Evolutionary conservation across 352 stramenopile species (phyloP), one percentile per base, ranked within the genome.

Genomic region (Phytophthora podocarpi): DNA sequence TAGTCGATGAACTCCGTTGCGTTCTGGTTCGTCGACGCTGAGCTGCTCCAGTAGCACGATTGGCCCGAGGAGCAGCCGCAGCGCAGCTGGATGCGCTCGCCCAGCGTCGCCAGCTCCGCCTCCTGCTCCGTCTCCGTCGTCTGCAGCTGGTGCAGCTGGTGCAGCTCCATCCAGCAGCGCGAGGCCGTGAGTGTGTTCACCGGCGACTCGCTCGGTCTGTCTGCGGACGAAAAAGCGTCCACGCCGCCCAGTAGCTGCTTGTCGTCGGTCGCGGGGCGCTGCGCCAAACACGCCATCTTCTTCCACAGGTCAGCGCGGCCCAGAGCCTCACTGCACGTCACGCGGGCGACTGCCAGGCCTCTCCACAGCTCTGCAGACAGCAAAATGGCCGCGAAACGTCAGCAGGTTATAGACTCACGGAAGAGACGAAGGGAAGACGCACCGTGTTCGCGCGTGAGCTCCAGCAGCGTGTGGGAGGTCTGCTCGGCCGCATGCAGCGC

Each of bases 11-110:
- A 93, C 30, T 95, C 85, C 0, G 43, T 63, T 4, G 84, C 78
- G 54, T 89, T 67, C 54, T 78, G 63, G 37, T 86, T 64, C 8
- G 70, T 72, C 3, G 85, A 93, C 12, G 82, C 78, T 32, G 82
- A 90, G 61, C 85, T 93, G 77, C 86, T 95, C 86, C 86, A 95
- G 63, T 93, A 95, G 73, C 86, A 95, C 32, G 80, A 89, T 36
- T 79, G 78, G 2, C 80, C 82, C 4, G 70, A 76, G 4, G 82
- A 91, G 60, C 86, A 95, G 20, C 86, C 84, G 53, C 86, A 94
- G 28, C 72, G 70, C 27, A 78, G 59, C 59, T 90, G 82, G n/a
- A 85, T 75, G 11, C 79, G 76, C 40, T 89, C 78, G 12, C 76
- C 80, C 16, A 90, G 63, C 9, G 76, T 82, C 74, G 76, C 75